Base-by-base conservation (phyloP, 345 rosid species). In the Syzygium grande region DNA sequence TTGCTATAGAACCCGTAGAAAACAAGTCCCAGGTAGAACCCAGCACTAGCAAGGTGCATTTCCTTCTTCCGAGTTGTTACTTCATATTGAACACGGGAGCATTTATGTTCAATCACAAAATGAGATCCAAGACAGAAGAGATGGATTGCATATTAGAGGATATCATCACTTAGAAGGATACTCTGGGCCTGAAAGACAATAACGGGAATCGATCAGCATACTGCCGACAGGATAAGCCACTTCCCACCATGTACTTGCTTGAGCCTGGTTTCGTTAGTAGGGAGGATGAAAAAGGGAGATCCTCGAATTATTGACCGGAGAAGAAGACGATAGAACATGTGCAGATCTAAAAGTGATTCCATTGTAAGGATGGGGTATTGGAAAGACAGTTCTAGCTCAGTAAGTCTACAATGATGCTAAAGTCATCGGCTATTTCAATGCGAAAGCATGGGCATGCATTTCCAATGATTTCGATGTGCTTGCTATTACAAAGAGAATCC, bases 131-230 rank as follows among this genome's bases (percentile, higher is more conserved):
- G 78, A 30, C 29, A 4, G 43, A 30, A 65, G 78, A 65, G 22
- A 65, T 65, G 22, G 78, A 65, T 30, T 1, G 6, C 0, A 65
- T 3, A 0, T 65, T 65, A 30, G 17, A 30, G 11, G 23, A 16
- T 2, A 65, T 65, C 43, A 16, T 16, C 0, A 8, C 22, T 65
- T 22, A 1, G 3, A 65, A 30, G 30, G 0, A 65, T 30, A 30
- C 0, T 30, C 0, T 65, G 6, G 0, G 1, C 2, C 6, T 65
- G 3, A 2, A 2, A 65, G 78, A 65, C 22, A 30, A 30, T 4
- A 16, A 0, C 0, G 12, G 1, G 22, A 8, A 8, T 3, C 1
- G 2, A 65, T 4, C 0, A 29, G 22, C 22, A 15, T 15, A 7
- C 41, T 5, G 0, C 78, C 2, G 0, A 3, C 41, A 0, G 9